phyloP scores from a whole-genome alignment of 805 yeast genomes.

The Yamadazyma scolyti region DNA sequence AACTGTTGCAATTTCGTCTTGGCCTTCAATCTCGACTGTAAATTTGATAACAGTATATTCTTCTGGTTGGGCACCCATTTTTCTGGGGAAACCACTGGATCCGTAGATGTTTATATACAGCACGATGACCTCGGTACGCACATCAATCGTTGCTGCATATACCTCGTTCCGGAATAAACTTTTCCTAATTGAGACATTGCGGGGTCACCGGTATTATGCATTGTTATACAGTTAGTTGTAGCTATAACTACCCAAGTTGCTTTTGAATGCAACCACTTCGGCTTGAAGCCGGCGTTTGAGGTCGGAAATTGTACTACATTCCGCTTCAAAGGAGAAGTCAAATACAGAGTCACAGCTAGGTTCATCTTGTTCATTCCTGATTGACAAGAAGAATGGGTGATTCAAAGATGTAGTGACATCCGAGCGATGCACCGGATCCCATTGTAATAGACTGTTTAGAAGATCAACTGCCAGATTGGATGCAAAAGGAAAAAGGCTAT shows the following conservation, averaged over 20 bases:
- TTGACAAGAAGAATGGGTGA: conserved; percentile 51
- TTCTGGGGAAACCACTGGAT: too few relatives aligned
- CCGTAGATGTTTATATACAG: too few relatives aligned
- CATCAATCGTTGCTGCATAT: too few relatives aligned
- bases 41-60: conserved; percentile 31
- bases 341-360: conserved; percentile 48
- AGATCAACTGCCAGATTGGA: conserved; percentile 48
- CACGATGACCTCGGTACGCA: too few relatives aligned
- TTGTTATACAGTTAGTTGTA: not conserved
- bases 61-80: conserved; percentile 4
- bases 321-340: conserved; percentile 64
- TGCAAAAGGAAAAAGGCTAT: conserved; percentile 60
- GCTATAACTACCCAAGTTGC: not conserved
- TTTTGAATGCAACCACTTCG: conserved; percentile 52
- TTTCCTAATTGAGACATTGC: too few relatives aligned
- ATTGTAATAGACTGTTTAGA: conserved; percentile 52
- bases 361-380: conserved; percentile 57
- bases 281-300: conserved; percentile 46
- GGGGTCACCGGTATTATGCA: too few relatives aligned
- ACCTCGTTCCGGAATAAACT: too few relatives aligned
- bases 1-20: conserved; percentile 19
- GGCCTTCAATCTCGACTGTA: conserved; percentile 27
- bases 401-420: conserved; percentile 54
- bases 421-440: conserved; percentile 58
- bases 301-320: conserved; percentile 18